phyloP scores from a whole-genome alignment of 768 basidiomycete species.

The Russula ochroleuca region DNA sequence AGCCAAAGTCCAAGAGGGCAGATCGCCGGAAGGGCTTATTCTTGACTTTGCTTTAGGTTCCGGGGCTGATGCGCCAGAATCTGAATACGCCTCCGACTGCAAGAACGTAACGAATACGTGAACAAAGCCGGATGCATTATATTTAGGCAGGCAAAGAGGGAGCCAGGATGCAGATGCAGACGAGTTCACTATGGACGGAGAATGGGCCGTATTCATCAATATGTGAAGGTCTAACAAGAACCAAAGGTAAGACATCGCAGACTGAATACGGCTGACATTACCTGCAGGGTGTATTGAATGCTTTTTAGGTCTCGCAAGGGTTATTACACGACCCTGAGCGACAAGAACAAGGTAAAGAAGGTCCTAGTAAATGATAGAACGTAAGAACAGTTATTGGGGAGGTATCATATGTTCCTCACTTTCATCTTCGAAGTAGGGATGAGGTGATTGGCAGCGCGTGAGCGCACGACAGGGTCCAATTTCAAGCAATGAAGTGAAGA shows the following conservation, averaged over 20 bases:
- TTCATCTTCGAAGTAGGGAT: slow-evolving; percentile 78
- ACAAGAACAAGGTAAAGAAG: slow-evolving; percentile 89
- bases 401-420: slow-evolving; percentile 37
- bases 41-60: slow-evolving; percentile 17
- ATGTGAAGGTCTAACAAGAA: slow-evolving; percentile 73
- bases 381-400: not conserved
- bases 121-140: slow-evolving; percentile 82
- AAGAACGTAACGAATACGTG: slow-evolving; percentile 85
- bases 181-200: slow-evolving; percentile 72
- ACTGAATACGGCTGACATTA: slow-evolving; percentile 32
- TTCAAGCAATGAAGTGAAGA: slow-evolving; percentile 79
- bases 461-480: slow-evolving; percentile 63
- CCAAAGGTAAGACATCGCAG: slow-evolving; percentile 4
- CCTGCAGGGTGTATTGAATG: slow-evolving; percentile 95
- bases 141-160: slow-evolving; percentile 93
- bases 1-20: not conserved
- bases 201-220: slow-evolving; percentile 83
- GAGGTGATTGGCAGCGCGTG: slow-evolving; percentile 73
- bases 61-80: not conserved
- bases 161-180: slow-evolving; percentile 87
- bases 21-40: not conserved
- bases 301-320: slow-evolving; percentile 83
- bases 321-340: slow-evolving; percentile 71
- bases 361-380: slow-evolving; percentile 48
- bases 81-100: slow-evolving; percentile 30